phyloP scores from a whole-genome alignment of 495 filamentous ascomycete genomes.

The Xylaria intraflava region DNA sequence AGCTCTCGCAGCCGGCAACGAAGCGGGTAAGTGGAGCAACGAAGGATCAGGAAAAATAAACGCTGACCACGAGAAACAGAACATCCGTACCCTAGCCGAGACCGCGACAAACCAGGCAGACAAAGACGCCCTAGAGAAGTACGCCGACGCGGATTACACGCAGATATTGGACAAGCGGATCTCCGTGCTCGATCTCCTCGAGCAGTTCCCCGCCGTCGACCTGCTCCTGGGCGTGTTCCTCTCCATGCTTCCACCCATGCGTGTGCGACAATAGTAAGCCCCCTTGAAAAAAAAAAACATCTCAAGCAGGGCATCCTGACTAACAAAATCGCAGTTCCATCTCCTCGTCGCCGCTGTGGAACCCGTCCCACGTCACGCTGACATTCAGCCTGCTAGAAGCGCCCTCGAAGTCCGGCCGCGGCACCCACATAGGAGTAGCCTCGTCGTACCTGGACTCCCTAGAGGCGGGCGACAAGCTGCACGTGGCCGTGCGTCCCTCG shows the following conservation, averaged over 20 bases:
- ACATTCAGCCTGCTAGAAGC: slow-evolving; percentile 60
- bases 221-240: slow-evolving; percentile 59
- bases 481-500: slow-evolving; percentile 53
- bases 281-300: background rate
- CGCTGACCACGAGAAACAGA: slow-evolving; percentile 20
- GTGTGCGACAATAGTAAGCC: slow-evolving; percentile 59
- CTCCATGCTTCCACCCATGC: slow-evolving; percentile 65
- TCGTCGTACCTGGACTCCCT: slow-evolving; percentile 57
- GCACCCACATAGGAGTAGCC: slow-evolving; percentile 49
- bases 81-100: slow-evolving; percentile 41
- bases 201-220: slow-evolving; percentile 47
- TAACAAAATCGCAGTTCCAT: slow-evolving; percentile 47
- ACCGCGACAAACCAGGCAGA: slow-evolving; percentile 32
- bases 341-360: slow-evolving; percentile 61
- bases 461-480: slow-evolving; percentile 51
- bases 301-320: background rate
- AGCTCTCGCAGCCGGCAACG: slow-evolving; percentile 64
- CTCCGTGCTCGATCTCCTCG: slow-evolving; percentile 60
- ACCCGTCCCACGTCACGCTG: slow-evolving; percentile 53
- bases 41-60: background rate
- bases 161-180: slow-evolving; percentile 52
- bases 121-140: slow-evolving; percentile 36
- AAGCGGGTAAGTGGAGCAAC: slow-evolving; percentile 30
- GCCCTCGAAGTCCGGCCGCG: slow-evolving; percentile 45
- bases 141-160: slow-evolving; percentile 46